These are phyloP conservation scores for Metschnikowia rubicola DNA, from an alignment of 805 yeast species.

Conservation along the genomic window DNA sequence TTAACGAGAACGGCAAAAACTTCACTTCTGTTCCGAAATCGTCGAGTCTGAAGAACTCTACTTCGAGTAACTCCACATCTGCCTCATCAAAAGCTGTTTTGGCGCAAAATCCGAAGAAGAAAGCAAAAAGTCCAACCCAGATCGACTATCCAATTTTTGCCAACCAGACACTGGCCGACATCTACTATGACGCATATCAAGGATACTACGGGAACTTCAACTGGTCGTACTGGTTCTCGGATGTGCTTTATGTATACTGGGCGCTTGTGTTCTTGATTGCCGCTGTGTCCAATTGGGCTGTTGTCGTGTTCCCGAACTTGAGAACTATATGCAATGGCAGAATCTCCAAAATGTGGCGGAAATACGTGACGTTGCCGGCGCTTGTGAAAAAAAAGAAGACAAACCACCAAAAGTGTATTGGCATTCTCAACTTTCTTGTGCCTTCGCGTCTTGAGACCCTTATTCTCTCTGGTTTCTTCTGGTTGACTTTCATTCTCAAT, in stretches of 20 bases:
- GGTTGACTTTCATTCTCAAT: conserved; percentile 11
- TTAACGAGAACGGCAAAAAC: conserved; percentile 3
- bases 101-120: not conserved
- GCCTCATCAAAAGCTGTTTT: not conserved
- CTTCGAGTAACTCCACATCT: not conserved
- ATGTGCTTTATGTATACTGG: conserved; percentile 14
- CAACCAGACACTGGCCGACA: conserved; percentile 3
- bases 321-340: conserved; percentile 19
- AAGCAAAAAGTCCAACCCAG: not conserved
- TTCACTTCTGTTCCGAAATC: conserved; percentile 2
- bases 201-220: conserved; percentile 10
- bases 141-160: conserved; percentile 11
- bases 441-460: conserved; percentile 23
- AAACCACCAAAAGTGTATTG: conserved; percentile 20
- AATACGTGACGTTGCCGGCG: conserved; percentile 39
- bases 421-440: conserved; percentile 27
- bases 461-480: conserved; percentile 20
- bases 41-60: not conserved
- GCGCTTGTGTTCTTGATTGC: conserved; percentile 12
- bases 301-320: conserved; percentile 12
- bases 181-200: conserved; percentile 4
- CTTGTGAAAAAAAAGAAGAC: conserved; percentile 27
- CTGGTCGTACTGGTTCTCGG: conserved; percentile 12
- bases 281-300: conserved; percentile 14
- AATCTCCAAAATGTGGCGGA: conserved; percentile 32